These are phyloP conservation scores for Penicillium sclerotigenum DNA, from an alignment of 2,329 filamentous ascomycete genomes.

Conservation along the genomic window DNA sequence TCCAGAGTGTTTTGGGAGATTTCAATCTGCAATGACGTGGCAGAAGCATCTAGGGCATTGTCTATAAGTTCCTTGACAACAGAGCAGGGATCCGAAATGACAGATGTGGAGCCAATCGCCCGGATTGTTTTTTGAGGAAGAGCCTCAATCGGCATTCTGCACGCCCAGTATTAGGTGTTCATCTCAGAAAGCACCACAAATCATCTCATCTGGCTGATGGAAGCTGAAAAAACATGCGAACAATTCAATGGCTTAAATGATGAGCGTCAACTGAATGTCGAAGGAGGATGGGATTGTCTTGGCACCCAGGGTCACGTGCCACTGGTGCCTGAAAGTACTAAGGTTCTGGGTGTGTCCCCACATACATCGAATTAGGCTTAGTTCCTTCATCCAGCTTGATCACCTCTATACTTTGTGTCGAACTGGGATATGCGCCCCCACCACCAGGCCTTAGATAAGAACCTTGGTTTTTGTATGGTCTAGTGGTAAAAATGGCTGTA, in stretches of 20 bases:
- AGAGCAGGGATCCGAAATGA: conserved; percentile 55
- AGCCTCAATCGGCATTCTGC: conserved; percentile 46
- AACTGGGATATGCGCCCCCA: too few species aligned
- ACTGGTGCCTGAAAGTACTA: neutral
- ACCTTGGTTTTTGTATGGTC: too few species aligned
- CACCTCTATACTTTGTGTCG: too few species aligned
- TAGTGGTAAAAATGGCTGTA: too few species aligned
- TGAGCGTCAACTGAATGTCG: neutral
- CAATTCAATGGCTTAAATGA: neutral
- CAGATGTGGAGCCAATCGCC: conserved; percentile 57
- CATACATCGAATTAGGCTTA: neutral
- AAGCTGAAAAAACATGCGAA: neutral
- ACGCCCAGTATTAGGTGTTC: neutral
- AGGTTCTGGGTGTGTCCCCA: neutral
- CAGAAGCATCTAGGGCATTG: conserved; percentile 63
- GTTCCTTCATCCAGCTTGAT: too few species aligned
- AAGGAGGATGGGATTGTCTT: neutral
- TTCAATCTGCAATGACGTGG: conserved; percentile 57
- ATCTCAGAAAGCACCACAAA: neutral
- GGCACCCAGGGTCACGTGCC: neutral
- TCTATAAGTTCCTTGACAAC: conserved; percentile 65
- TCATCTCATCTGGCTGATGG: neutral
- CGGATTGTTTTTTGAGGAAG: conserved; percentile 45
- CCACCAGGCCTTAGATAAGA: too few species aligned
- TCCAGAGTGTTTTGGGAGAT: conserved; percentile 59